These are phyloP conservation scores for Diaporthe ampelina DNA, from an alignment of 2,329 filamentous ascomycete species.

Conservation along the genomic window DNA sequence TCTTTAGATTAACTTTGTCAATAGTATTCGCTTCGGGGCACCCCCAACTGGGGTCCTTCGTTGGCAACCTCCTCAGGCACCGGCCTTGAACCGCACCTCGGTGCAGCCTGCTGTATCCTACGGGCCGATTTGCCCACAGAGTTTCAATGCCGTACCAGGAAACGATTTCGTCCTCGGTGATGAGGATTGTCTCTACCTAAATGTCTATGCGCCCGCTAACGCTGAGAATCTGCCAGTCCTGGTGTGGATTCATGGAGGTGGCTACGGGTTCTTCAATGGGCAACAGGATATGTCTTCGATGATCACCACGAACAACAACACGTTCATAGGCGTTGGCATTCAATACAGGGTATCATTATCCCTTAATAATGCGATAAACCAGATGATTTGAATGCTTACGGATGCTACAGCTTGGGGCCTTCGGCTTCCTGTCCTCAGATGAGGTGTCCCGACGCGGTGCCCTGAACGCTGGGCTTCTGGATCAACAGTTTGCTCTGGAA, in stretches of 20 bases:
- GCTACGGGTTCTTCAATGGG: slow-evolving; percentile 35
- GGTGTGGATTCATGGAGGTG: slow-evolving; percentile 36
- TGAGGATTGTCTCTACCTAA: slow-evolving; percentile 36
- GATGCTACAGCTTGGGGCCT: slow-evolving; percentile 57
- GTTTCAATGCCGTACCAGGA: slow-evolving; percentile 19
- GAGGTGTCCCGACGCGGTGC: slow-evolving; percentile 51
- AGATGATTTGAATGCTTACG: background rate
- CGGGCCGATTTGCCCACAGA: slow-evolving; percentile 28
- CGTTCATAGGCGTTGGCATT: slow-evolving; percentile 72
- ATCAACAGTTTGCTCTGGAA: slow-evolving; percentile 71
- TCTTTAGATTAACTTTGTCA: background rate
- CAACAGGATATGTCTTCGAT: slow-evolving; percentile 35
- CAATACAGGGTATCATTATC: slow-evolving; percentile 69
- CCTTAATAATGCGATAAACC: background rate
- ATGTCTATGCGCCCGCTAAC: slow-evolving; percentile 14
- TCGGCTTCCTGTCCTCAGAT: slow-evolving; percentile 70
- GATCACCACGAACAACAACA: slow-evolving; percentile 21
- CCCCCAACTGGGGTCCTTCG: slow-evolving; percentile 20
- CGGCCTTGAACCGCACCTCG: background rate
- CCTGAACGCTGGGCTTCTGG: slow-evolving; percentile 70
- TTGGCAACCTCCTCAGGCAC: slow-evolving; percentile 21
- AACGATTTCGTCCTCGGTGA: slow-evolving; percentile 12
- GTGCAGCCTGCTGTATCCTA: slow-evolving; percentile 14
- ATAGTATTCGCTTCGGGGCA: slow-evolving; percentile 30
- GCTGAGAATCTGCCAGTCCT: slow-evolving; percentile 27